A percentile compares a stretch with the other conserved stretches of the same genome.
phyloP scores from a whole-genome alignment of 345 rosid genomes.

The Hypericum androsaemum region DNA sequence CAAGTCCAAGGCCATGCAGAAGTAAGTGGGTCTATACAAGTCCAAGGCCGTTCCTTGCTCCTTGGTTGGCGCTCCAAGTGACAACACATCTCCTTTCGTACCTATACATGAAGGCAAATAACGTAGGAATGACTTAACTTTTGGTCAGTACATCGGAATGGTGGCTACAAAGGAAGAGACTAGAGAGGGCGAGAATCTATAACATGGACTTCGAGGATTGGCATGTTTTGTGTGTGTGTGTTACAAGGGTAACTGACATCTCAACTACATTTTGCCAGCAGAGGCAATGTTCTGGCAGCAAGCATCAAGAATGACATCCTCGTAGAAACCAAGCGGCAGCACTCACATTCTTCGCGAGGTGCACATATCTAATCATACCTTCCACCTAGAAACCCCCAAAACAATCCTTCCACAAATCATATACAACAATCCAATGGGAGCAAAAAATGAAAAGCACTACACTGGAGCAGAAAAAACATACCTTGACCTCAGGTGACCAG shows the following conservation, averaged over 20 bases:
- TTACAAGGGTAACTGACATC: slow-evolving; percentile 65
- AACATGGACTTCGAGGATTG: slow-evolving; percentile 79
- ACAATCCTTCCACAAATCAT: slow-evolving; percentile 2
- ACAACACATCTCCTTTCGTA: slow-evolving; percentile 62
- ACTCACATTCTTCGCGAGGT: slow-evolving; percentile 29
- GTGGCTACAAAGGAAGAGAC: too few species aligned
- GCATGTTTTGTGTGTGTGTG: slow-evolving; percentile 33
- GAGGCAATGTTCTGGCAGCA: slow-evolving; percentile 84
- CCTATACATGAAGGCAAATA: slow-evolving; percentile 26
- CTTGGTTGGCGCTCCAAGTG: slow-evolving; percentile 89
- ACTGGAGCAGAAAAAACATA: slow-evolving; percentile 24
- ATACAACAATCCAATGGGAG: not conserved
- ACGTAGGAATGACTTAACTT: too few species aligned
- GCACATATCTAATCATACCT: slow-evolving; percentile 66
- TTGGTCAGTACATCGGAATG: too few species aligned
- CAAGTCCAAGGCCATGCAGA: slow-evolving; percentile 51
- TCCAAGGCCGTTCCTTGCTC: slow-evolving; percentile 62
- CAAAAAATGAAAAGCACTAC: not conserved
- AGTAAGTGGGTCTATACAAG: slow-evolving; percentile 63
- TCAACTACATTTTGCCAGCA: slow-evolving; percentile 59
- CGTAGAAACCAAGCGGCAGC: too few species aligned
- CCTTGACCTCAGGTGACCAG: slow-evolving; percentile 89
- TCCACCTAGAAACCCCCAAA: slow-evolving; percentile 52
- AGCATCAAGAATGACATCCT: slow-evolving; percentile 66
- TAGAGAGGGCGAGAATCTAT: slow-evolving; percentile 7